Conservation (phyloP, 441 rosid genomes). For the Metrosideros polymorpha region DNA sequence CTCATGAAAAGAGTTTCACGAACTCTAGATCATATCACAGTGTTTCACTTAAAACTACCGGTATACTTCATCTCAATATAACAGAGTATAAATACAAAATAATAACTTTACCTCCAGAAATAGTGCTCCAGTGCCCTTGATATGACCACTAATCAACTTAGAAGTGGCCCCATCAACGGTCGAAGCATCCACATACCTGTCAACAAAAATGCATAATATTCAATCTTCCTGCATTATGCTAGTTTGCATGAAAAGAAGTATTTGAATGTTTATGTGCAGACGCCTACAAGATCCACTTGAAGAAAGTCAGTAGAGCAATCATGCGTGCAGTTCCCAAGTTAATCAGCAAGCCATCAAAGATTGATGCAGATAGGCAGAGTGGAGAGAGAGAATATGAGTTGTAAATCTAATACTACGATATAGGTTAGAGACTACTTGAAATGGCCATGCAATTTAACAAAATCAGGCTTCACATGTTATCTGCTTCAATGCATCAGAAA, state of each 20-base stretch:
- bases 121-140: conserved; percentile 61
- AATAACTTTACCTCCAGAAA: conserved; percentile 62
- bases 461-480: not conserved
- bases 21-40: not conserved
- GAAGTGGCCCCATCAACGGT: conserved; percentile 85
- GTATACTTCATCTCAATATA: not conserved
- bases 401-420: not conserved
- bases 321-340: not conserved
- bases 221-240: not conserved
- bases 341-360: not conserved
- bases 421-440: not conserved
- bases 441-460: not conserved
- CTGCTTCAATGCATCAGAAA: not conserved
- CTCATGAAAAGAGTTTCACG: not conserved
- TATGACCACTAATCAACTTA: conserved; percentile 40
- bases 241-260: not conserved
- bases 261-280: not conserved
- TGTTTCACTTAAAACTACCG: not conserved
- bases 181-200: conserved; percentile 85
- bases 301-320: not conserved
- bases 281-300: not conserved
- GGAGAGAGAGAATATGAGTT: not conserved
- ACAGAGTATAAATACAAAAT: not conserved
- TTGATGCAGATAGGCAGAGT: not conserved
- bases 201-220: not conserved